Conservation (phyloP, 2,329 filamentous ascomycete species). For the Emericellopsis atlantica region DNA sequence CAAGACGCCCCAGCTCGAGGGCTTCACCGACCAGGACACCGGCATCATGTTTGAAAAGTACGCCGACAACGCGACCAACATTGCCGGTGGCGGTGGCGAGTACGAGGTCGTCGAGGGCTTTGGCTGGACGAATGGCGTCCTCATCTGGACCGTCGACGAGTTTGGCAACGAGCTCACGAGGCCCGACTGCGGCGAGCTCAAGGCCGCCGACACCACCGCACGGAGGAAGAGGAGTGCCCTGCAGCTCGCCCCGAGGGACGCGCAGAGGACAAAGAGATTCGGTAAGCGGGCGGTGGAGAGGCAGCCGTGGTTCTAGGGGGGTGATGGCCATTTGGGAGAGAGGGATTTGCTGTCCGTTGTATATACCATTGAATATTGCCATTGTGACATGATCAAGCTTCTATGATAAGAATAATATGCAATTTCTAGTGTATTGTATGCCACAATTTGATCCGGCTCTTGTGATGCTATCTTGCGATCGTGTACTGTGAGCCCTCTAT, state of each 20-base stretch:
- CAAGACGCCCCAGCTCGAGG: conserved; percentile 34
- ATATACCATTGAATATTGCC: too few relatives aligned
- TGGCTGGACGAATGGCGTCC: conserved; percentile 57
- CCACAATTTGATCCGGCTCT: too few relatives aligned
- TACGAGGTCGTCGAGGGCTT: conserved; percentile 60
- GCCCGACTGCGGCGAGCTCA: conserved; percentile 42
- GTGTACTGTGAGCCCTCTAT: too few relatives aligned
- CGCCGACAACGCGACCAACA: conserved; percentile 44
- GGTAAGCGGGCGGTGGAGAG: conserved; percentile 1
- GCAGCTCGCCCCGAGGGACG: conserved; percentile 3
- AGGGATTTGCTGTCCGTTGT: too few relatives aligned
- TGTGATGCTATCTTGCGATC: too few relatives aligned
- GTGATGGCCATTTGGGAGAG: too few relatives aligned
- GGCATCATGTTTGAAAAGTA: conserved; percentile 66
- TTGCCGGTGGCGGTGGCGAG: conserved; percentile 52
- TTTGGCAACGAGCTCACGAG: conserved; percentile 42
- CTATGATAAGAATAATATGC: too few relatives aligned
- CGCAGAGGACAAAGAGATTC: conserved; percentile 5
- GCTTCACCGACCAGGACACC: conserved; percentile 24
- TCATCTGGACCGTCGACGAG: conserved; percentile 52
- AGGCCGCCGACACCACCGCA: conserved; percentile 17
- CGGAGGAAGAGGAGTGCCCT: conserved; percentile 4
- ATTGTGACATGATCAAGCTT: too few relatives aligned
- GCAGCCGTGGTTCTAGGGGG: not conserved
- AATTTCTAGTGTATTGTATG: too few relatives aligned